Evolutionary conservation across 2,329 filamentous ascomycete genomes (phyloP).

Genomic region (Epichloe uncinata): DNA sequence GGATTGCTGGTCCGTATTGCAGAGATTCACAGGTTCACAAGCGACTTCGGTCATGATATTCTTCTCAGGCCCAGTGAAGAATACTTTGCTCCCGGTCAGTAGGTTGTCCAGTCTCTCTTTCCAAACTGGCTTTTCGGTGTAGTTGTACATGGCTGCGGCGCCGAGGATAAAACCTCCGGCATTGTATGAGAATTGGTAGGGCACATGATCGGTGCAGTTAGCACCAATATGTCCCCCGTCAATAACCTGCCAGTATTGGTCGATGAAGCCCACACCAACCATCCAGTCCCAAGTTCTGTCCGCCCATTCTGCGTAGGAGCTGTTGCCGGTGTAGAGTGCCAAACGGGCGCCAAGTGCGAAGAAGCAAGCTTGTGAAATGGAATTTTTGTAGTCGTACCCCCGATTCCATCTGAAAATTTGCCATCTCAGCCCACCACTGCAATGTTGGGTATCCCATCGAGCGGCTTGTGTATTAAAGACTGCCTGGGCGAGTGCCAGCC

Average conservation of each 20-base stretch:
- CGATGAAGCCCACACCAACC: slow-evolving; percentile 40
- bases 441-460: slow-evolving; percentile 57
- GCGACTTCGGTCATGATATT: slow-evolving; percentile 52
- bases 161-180: slow-evolving; percentile 53
- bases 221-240: slow-evolving; percentile 48
- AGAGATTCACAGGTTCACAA: slow-evolving; percentile 48
- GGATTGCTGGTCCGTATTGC: slow-evolving; percentile 48
- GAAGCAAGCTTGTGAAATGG: slow-evolving; percentile 49
- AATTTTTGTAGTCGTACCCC: slow-evolving; percentile 67
- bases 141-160: slow-evolving; percentile 56
- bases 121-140: slow-evolving; percentile 40
- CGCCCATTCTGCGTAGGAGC: slow-evolving; percentile 68
- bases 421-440: slow-evolving; percentile 68
- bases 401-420: slow-evolving; percentile 76
- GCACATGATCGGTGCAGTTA: slow-evolving; percentile 45
- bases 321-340: slow-evolving; percentile 63
- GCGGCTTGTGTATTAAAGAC: slow-evolving; percentile 68
- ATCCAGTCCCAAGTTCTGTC: slow-evolving; percentile 61
- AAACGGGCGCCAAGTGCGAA: slow-evolving; percentile 53
- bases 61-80: slow-evolving; percentile 38
- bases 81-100: slow-evolving; percentile 37
- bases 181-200: slow-evolving; percentile 59
- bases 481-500: slow-evolving; percentile 61
- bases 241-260: slow-evolving; percentile 44
- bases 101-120: slow-evolving; percentile 43